Evolutionary conservation across 305 asterid genomes (phyloP), one percentile per base, ranked within the genome.

Genomic region (Solanum hybrid): DNA sequence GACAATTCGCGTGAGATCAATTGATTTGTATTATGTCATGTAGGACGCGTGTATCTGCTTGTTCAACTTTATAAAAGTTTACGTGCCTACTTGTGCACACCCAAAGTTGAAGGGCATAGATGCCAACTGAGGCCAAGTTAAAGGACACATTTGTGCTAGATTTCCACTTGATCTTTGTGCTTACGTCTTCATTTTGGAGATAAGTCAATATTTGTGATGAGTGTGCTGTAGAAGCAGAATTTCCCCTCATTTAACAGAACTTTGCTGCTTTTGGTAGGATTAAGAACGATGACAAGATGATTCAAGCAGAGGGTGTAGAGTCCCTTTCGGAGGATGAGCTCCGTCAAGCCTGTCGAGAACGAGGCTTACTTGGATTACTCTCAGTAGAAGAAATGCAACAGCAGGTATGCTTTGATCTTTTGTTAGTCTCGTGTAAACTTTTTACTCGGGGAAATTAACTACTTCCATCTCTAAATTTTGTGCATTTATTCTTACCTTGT

Each of bases 261-360:
- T 57, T 75, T 90, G 80, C 64, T 91, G 67, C 36, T 90, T 92
- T 89, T 89, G 89, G 83, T 92, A 97, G 99, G 98, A 96, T 97
- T 90, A 97, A 97, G 93, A 92, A 93, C 13, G 99, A 97, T 91
- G 99, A 97, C 89, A 93, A 92, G 92, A 95, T 97, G 99, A 97
- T 97, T 93, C 95, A 94, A 94, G 96, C 95, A 82, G 99, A 97
- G 97, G 99, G 99, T 84, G 89, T 97, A 84, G 98, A 95, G 57
- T 94, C 99, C 91, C 97, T 97, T 91, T 95, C 99, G 2, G 99
- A 97, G 93, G 98, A 96, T 87, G 99, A 97, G 93, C 98, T 97
- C 73, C 99, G 98, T 91, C 98, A 97, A 92, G 99, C 97, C 90
- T 96, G 99, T 90, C 94, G 98, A 90, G 99, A 96, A 78, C 97